Evolutionary conservation across 805 yeast genomes (phyloP), one percentile per base, ranked within the genome.

Genomic region (Lachancea sp.): DNA sequence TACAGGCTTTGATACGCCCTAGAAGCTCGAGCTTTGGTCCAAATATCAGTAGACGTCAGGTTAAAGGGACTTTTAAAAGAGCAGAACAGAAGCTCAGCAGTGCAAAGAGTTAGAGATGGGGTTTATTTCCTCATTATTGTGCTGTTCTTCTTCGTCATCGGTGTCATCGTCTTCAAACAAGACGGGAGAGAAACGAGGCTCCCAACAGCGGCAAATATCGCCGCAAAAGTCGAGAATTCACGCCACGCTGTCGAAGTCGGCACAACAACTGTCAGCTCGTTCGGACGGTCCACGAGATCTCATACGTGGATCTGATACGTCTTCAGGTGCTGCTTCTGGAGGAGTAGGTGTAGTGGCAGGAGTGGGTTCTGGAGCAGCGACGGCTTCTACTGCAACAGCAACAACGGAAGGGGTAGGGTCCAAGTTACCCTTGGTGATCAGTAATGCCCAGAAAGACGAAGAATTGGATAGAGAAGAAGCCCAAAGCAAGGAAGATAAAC

Each of bases 51-150:
- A n/a, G n/a, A n/a, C n/a, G n/a, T n/a, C n/a, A n/a, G n/a, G n/a
- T n/a, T n/a, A n/a, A n/a, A n/a, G n/a, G n/a, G n/a, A n/a, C n/a
- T n/a, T n/a, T n/a, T n/a, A n/a, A n/a, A n/a, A n/a, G n/a, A n/a
- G n/a, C n/a, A n/a, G 17, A 28, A 28, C 18, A 18, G 17, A 28
- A 16, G 30, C 30, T 28, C 17, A 5, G 17, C 15, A 9, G 30
- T 13, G 30, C 30, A 12, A 17, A 30, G 23, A 16, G 34, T 11
- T 39, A 17, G 50, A 42, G 42, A 65, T 65, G 70, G 68, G 67
- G 45, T 54, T 65, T 45, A 48, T 63, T 34, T 53, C 65, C 25
- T 56, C 66, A 25, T 43, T 61, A 40, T 51, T 63, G 45, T 63
- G 68, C 48, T 61, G 66, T 45, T 47, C 34, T 17, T 18, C 34